phyloP scores from a whole-genome alignment of 2,329 filamentous ascomycete genomes.

The Stagonosporopsis cucurbitacearum region DNA sequence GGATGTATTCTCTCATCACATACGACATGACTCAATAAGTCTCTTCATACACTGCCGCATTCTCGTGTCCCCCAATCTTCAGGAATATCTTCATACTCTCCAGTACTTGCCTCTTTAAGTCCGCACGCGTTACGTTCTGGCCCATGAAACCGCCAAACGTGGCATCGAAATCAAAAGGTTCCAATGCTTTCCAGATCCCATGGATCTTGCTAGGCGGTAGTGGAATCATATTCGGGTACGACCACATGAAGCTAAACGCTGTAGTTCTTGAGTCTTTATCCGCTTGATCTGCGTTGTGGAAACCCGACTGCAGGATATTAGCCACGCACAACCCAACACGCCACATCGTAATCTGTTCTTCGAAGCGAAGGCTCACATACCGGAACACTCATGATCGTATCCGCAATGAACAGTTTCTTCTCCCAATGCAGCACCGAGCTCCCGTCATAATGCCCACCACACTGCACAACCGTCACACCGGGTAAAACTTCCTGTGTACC shows the following conservation, averaged over 20 bases:
- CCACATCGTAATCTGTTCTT: neutral
- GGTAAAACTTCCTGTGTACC: conserved; percentile 50
- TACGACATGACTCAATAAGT: neutral
- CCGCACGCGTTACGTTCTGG: conserved; percentile 63
- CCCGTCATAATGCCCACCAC: conserved; percentile 81
- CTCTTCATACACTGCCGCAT: conserved; percentile 50
- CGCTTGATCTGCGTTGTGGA: conserved; percentile 49
- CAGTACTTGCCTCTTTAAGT: conserved; percentile 69
- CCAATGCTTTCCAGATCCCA: conserved; percentile 73
- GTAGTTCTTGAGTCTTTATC: conserved; percentile 54
- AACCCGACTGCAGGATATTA: conserved; percentile 32
- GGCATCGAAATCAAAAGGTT: conserved; percentile 66
- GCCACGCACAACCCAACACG: neutral
- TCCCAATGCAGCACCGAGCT: conserved; percentile 70
- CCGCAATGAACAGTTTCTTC: conserved; percentile 70
- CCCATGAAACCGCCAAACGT: conserved; percentile 73
- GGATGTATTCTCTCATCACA: too few species aligned
- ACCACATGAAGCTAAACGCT: conserved; percentile 76
- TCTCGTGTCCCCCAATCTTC: conserved; percentile 56
- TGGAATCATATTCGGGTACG: conserved; percentile 65
- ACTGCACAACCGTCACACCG: conserved; percentile 68
- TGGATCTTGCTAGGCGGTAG: conserved; percentile 68
- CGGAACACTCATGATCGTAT: conserved; percentile 76
- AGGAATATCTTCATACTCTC: conserved; percentile 80
- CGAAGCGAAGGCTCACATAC: conserved; percentile 31